A percentile compares a stretch with the other conserved stretches of the same genome.
Conservation (phyloP, 257 asterid genomes). For the Solanum tacnaense region DNA sequence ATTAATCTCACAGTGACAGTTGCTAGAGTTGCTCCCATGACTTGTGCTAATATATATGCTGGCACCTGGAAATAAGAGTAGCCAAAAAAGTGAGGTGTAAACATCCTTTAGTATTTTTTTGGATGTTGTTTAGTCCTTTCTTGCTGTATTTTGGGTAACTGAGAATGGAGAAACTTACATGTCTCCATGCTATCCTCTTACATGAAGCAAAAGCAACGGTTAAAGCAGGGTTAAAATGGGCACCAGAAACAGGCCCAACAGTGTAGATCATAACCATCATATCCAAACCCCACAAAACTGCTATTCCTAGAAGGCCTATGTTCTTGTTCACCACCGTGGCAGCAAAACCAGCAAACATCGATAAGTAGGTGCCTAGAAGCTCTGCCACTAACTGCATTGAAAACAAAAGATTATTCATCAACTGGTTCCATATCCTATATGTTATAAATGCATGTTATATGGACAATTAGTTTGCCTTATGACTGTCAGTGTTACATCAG, state of each 20-base stretch:
- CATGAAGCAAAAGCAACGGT: slow-evolving; percentile 3
- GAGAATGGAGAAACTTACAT: neutral
- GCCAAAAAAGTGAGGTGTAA: neutral
- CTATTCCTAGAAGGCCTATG: neutral
- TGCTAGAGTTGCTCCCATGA: neutral
- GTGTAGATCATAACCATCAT: neutral
- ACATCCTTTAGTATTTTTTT: neutral
- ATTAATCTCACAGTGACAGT: neutral
- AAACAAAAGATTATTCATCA: neutral
- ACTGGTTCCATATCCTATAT: neutral
- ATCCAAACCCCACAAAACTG: neutral
- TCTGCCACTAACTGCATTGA: slow-evolving; percentile 1
- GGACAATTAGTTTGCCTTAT: neutral
- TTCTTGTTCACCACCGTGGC: neutral
- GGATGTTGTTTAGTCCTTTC: neutral
- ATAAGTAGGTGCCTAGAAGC: slow-evolving; percentile 3
- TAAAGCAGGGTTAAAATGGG: slow-evolving; percentile 10
- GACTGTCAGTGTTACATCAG: neutral
- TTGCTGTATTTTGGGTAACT: neutral
- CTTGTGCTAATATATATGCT: neutral
- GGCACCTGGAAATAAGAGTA: neutral
- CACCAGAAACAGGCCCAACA: neutral
- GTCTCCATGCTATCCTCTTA: neutral
- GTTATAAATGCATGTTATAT: neutral
- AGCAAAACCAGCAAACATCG: slow-evolving; percentile 2